Conservation (phyloP, 2,329 filamentous ascomycete species). For the Fusarium globosum region DNA sequence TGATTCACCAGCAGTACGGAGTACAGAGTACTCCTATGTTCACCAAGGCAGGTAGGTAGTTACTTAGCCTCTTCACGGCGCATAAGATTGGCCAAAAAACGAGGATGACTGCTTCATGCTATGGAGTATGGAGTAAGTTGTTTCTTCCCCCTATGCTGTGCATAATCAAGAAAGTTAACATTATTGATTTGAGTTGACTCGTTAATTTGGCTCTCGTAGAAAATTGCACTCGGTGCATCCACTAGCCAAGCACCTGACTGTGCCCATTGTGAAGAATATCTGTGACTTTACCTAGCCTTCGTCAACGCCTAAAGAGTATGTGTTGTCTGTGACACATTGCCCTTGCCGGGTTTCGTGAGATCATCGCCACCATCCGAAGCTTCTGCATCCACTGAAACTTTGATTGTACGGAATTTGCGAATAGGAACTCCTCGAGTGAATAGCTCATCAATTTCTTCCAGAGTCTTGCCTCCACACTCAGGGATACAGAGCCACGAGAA, state of each 20-base stretch:
- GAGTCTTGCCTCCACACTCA: slow-evolving; percentile 34
- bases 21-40: background rate
- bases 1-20: background rate
- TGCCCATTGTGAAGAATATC: background rate
- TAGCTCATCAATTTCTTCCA: slow-evolving; percentile 43
- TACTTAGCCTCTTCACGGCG: background rate
- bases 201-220: background rate
- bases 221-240: background rate
- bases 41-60: background rate
- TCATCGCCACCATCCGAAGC: background rate
- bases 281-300: background rate
- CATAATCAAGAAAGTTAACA: background rate
- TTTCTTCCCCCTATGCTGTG: background rate
- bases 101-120: background rate
- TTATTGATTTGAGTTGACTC: background rate
- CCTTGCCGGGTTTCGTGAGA: background rate
- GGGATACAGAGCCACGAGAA: slow-evolving; percentile 37
- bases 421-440: slow-evolving; percentile 33
- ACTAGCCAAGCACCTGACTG: background rate
- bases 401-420: slow-evolving; percentile 28
- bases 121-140: background rate
- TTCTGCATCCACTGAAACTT: background rate
- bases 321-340: background rate
- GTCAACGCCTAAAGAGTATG: background rate
- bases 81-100: background rate